Base-by-base conservation (phyloP, 805 yeast species). In the Saitoella complicata region DNA sequence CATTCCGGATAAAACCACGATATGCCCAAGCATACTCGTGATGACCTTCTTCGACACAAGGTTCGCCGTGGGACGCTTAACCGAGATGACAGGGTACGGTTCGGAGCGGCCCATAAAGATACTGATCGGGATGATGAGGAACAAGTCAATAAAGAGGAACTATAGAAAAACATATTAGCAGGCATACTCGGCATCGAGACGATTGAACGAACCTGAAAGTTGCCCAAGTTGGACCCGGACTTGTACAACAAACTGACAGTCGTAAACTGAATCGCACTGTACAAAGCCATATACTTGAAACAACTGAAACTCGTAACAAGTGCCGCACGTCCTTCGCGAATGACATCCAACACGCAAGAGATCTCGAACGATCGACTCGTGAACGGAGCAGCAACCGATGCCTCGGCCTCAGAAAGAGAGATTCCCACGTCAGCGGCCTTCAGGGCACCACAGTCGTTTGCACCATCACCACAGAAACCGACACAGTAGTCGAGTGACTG, bases 381-480 rank as follows among this genome's bases (percentile, higher is more conserved):
- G 60, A 91, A 91, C 3, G 99, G 98, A 0, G 98, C 98, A 0
- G 98, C 98, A 11, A 91, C 96, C 3, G 94, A 82, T 0, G 98
- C 98, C 58, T 91, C 99, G 0, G 97, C 98, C 59, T 91, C 98
- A 31, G 95, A 83, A 41, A 91, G 65, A 0, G 97, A 88, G 12
- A 91, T 76, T 11, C 99, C 99, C 42, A 93, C 94, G 63, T 91
- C 95, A 0, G 98, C 97, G 9, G 95, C 95, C 56, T 88, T 91
- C 46, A 91, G 67, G 0, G 99, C 99, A 53, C 98, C 98, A 63
- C 97, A 91, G 58, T 91, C 99, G 62, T 91, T 91, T 5, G 99
- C 99, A 51, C 99, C 99, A 64, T 91, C 99, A 35, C 99, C 99
- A 64, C 97, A 91, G 61, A 91, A 91, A 2, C 96, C 95, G 41